phyloP scores from a whole-genome alignment of 2,329 filamentous ascomycete genomes.

The Tolypocladium inflatum region DNA sequence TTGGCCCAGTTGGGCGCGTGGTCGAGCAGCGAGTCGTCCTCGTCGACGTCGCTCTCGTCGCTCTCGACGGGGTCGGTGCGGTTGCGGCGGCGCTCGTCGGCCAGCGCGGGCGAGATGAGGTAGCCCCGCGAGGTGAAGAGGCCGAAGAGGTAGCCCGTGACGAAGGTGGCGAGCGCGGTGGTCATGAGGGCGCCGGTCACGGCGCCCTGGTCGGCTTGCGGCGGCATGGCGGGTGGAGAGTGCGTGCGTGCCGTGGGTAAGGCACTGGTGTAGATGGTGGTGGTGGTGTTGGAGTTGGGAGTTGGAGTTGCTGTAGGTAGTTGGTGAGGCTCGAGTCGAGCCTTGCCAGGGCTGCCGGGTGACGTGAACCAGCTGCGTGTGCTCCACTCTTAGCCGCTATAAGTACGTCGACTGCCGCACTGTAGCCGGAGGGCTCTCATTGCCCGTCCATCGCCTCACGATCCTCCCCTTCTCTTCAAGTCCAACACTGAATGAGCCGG shows the following conservation, averaged over 20 bases:
- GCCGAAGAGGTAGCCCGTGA: conserved; percentile 74
- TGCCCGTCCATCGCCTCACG: background rate
- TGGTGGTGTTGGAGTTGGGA: background rate
- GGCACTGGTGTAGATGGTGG: background rate
- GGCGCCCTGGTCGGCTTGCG: conserved; percentile 24
- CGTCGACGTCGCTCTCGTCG: conserved; percentile 59
- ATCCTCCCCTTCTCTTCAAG: background rate
- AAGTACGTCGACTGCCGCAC: background rate
- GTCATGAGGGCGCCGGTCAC: conserved; percentile 55
- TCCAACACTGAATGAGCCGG: background rate
- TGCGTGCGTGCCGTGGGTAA: background rate
- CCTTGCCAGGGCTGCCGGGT: background rate
- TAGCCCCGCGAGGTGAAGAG: conserved; percentile 59
- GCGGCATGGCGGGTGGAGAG: conserved; percentile 13
- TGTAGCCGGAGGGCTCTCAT: background rate
- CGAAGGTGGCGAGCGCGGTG: conserved; percentile 62
- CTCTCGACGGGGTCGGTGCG: conserved; percentile 54
- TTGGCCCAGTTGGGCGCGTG: conserved; percentile 61
- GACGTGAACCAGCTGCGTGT: background rate
- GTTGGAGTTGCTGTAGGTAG: background rate
- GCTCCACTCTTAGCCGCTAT: background rate
- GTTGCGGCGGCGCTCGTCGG: conserved; percentile 45
- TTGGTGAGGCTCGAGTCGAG: background rate
- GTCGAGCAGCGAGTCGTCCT: conserved; percentile 48
- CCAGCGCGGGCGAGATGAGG: conserved; percentile 46